Evolutionary conservation across 495 filamentous ascomycete species (phyloP), one percentile per base, ranked within the genome.

Genomic region (Coniosporium apollinis): DNA sequence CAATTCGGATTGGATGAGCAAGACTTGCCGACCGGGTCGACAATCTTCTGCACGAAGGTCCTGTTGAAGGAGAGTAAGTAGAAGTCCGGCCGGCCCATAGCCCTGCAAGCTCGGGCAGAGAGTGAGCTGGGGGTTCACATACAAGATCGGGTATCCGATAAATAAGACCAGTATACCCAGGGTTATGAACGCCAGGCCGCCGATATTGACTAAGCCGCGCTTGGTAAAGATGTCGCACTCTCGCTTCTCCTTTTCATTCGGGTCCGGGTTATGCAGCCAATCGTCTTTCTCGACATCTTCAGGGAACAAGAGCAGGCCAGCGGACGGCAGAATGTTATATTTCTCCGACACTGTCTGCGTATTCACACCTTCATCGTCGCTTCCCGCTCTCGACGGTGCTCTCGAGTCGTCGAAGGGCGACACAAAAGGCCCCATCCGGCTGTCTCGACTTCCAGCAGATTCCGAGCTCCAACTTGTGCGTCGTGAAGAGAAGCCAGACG

Each of bases 201-300:
- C 79, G 5, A 82, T 48, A 44, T 85, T 83, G 22, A 71, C 44
- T 9, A 79, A 40, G 7, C 78, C 79, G 55, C 79, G 55, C 38
- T 62, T 67, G 22, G 73, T 74, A 44, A 70, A 81, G 19, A 82
- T 59, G 43, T 81, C 74, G 45, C 76, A 82, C 19, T 75, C 67
- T 32, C 62, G 49, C 13, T 61, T 50, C 28, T 84, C 75, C 37
- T 69, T 60, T 30, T 80, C 76, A 36, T 67, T 62, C 5, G 70
- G 67, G 46, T 76, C 70, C 7, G 79, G 79, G 43, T 81, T 79
- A 47, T 85, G 79, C 42, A 86, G 40, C 40, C 65, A 76, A 48
- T 84, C 79, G 51, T 83, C 79, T 45, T 81, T 78, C 53, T 85
- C 79, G 18, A 79, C 74, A 49, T 84, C 78, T 44, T 80, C 70